Conservation (phyloP, 768 basidiomycete genomes). For the Pleurotus pulmonarius region DNA sequence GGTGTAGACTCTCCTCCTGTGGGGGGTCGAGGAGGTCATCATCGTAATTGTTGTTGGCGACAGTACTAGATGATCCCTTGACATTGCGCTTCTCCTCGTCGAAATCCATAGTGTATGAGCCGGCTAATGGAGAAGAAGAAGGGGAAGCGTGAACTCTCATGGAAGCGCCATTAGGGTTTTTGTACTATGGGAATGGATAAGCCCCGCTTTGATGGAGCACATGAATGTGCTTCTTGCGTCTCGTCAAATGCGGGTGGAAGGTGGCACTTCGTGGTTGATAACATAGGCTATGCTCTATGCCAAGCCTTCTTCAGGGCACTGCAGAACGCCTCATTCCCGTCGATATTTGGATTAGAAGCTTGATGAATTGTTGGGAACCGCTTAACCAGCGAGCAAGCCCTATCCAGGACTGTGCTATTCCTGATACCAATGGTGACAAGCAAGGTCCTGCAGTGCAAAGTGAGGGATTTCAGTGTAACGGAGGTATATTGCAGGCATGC, state of each 20-base stretch:
- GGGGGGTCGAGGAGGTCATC: slow-evolving; percentile 30
- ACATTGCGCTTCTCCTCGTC: slow-evolving; percentile 22
- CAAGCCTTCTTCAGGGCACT: neutral
- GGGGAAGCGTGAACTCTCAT: neutral
- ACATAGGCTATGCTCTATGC: neutral
- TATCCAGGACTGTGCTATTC: no score
- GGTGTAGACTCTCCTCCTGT: slow-evolving; percentile 35
- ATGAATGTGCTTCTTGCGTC: neutral
- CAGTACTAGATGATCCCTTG: slow-evolving; percentile 12
- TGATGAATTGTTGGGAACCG: no score
- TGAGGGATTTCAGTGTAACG: no score
- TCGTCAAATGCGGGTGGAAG: neutral
- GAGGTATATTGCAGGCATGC: no score
- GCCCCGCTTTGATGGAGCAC: neutral
- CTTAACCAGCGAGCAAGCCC: no score
- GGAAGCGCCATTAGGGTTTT: neutral
- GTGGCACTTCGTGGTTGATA: neutral
- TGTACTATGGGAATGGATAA: neutral
- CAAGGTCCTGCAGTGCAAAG: no score
- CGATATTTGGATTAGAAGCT: no score
- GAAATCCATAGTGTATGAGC: slow-evolving; percentile 17
- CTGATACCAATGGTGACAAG: no score
- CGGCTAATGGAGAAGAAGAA: slow-evolving; percentile 5
- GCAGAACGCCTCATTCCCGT: no score
- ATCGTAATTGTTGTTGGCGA: slow-evolving; percentile 17